These are phyloP conservation scores for Exsudoporus frostii DNA, from an alignment of 768 basidiomycete genomes.

Conservation along the genomic window DNA sequence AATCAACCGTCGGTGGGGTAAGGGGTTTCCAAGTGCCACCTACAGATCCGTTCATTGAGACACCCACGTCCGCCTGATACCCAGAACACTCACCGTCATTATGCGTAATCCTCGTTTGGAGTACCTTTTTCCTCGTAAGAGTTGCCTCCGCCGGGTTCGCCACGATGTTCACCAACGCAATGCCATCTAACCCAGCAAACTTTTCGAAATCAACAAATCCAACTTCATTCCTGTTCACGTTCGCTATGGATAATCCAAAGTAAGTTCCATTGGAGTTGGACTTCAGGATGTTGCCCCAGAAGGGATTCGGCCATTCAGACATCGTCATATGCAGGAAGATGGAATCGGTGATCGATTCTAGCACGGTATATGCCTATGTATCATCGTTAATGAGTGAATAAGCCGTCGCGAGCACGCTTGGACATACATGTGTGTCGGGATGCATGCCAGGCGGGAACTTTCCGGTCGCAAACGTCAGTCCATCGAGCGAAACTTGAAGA, in stretches of 20 bases:
- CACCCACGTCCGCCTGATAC: background rate
- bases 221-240: constrained; percentile 83
- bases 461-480: constrained; percentile 77
- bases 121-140: constrained; percentile 64
- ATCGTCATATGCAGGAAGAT: constrained; percentile 97
- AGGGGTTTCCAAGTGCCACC: constrained; percentile 87
- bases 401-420: background rate
- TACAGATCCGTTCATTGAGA: constrained; percentile 25
- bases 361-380: constrained; percentile 80
- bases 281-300: constrained; percentile 90
- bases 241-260: constrained; percentile 80
- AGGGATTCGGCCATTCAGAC: constrained; percentile 67
- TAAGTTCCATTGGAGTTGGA: constrained; percentile 99
- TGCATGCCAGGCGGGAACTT: constrained; percentile 89
- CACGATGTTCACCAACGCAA: constrained; percentile 90
- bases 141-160: constrained; percentile 74
- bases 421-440: constrained; percentile 84
- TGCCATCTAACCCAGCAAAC: constrained; percentile 92
- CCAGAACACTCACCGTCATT: constrained; percentile 72
- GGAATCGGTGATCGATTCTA: constrained; percentile 90
- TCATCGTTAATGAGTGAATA: background rate
- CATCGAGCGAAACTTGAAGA: constrained; percentile 91
- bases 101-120: constrained; percentile 90
- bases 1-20: constrained; percentile 71
- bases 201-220: constrained; percentile 99